Conservation (phyloP, 352 stramenopile genomes). For the Peronosclerospora sorghi region DNA sequence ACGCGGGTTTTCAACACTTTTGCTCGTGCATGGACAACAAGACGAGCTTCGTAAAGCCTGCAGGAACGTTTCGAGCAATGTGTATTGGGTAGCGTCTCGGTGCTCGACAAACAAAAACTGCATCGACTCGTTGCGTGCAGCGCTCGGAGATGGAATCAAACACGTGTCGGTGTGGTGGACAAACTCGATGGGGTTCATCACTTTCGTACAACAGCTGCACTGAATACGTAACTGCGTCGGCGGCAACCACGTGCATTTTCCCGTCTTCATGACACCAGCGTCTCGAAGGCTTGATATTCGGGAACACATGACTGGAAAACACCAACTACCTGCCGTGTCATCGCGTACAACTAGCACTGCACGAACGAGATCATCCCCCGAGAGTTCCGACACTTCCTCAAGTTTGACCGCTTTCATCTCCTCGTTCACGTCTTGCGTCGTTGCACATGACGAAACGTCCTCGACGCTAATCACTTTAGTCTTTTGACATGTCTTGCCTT, state of each 20-base stretch:
- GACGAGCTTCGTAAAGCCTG: constrained; percentile 7
- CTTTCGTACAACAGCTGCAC: constrained; percentile 14
- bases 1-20: no score
- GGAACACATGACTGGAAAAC: constrained; percentile 16
- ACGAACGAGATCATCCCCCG: constrained; percentile 12
- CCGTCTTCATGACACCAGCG: constrained; percentile 13
- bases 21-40: constrained; percentile 2
- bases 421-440: no score
- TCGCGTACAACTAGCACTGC: constrained; percentile 10
- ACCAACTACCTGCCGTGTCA: constrained; percentile 6
- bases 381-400: constrained; percentile 4
- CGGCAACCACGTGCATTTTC: constrained; percentile 10
- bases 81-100: constrained; percentile 6
- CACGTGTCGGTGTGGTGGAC: constrained; percentile 15
- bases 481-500: no score
- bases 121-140: constrained; percentile 9
- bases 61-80: constrained; percentile 7
- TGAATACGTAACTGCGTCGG: constrained; percentile 6
- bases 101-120: constrained; percentile 21
- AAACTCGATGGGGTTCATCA: constrained; percentile 5
- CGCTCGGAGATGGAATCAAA: constrained; percentile 13
- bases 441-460: no score
- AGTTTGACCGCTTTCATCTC: constrained; percentile 3
- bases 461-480: not conserved
- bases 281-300: constrained; percentile 9